These are phyloP conservation scores for Micromonas commoda DNA, from an alignment of 139 green algal species.

Conservation along the genomic window DNA sequence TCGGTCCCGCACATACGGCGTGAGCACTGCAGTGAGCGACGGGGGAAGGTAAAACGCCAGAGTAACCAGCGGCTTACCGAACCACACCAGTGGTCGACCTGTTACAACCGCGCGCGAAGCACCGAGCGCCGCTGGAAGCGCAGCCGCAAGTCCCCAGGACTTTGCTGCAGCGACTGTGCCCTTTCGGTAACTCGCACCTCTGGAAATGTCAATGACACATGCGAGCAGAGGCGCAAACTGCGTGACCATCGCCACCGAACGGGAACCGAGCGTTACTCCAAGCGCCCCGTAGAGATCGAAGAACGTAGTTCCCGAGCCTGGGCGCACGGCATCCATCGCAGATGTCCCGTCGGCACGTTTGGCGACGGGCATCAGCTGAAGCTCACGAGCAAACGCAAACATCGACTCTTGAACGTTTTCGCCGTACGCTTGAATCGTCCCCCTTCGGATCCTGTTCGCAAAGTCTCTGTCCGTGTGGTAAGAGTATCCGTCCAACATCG, in stretches of 20 bases:
- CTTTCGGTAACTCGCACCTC: no score
- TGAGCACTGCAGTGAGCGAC: not conserved
- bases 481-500: not conserved
- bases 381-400: not conserved
- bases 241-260: not conserved
- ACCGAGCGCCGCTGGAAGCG: not conserved
- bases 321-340: no score
- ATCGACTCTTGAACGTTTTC: not conserved
- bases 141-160: not conserved
- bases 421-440: not conserved
- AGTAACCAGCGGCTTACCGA: not conserved
- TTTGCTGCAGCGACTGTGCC: no score
- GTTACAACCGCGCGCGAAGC: not conserved
- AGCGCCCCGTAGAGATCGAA: not conserved
- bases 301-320: not conserved
- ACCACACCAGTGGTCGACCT: not conserved
- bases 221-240: not conserved
- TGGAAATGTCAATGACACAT: no score
- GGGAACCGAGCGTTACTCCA: not conserved
- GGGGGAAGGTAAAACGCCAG: not conserved
- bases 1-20: not conserved
- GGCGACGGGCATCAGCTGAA: no score
- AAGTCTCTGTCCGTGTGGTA: conserved; percentile 8
- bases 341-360: no score
- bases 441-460: not conserved